Conservation (phyloP, 176 grass and related monocot species). For the Raddia guianensis region DNA sequence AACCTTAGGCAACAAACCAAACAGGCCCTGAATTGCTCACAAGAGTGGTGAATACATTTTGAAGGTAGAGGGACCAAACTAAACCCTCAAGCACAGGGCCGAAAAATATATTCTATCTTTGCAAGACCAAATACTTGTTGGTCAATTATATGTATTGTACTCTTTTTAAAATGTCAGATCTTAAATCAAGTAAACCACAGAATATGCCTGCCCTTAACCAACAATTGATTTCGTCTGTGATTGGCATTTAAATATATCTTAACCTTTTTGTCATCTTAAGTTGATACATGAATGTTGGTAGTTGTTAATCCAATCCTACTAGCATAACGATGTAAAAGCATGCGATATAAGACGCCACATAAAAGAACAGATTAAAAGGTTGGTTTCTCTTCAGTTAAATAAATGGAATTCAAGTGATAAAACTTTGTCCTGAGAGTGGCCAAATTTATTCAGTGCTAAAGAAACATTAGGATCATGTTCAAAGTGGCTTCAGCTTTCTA, state of each 20-base stretch:
- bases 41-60: background rate
- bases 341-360: conserved; percentile 1
- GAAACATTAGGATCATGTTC: background rate
- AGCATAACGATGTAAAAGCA: background rate
- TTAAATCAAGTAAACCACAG: conserved; percentile 12
- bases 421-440: background rate
- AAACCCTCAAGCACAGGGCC: background rate
- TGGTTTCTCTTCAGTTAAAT: conserved; percentile 14
- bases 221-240: background rate
- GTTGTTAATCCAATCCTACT: background rate
- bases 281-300: background rate
- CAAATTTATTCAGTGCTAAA: background rate
- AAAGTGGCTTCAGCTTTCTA: background rate
- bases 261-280: conserved; percentile 7
- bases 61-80: background rate
- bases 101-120: background rate
- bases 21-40: too few relatives aligned
- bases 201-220: background rate
- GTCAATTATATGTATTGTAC: background rate
- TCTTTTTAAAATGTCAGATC: background rate
- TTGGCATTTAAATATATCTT: background rate
- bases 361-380: background rate
- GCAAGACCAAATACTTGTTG: conserved; percentile 5
- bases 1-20: too few relatives aligned
- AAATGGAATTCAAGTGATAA: background rate